phyloP scores from a whole-genome alignment of 768 basidiomycete genomes.

The Lentinula boryana region DNA sequence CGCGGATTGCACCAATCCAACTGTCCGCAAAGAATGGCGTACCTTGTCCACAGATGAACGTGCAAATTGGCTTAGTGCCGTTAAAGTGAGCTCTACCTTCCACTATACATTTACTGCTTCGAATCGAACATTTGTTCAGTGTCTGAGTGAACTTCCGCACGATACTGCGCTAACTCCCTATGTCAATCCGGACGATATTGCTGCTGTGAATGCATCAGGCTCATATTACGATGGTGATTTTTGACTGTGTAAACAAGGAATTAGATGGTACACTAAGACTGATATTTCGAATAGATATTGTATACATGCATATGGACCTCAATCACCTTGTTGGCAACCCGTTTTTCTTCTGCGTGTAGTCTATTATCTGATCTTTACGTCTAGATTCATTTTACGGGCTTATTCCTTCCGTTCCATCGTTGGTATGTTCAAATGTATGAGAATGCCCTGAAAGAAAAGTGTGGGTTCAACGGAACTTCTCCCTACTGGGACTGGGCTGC shows the following conservation, averaged over 20 bases:
- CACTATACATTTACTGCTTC: neutral
- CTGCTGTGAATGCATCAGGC: constrained; percentile 12
- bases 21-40: constrained; percentile 17
- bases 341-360: neutral
- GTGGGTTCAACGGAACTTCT: constrained; percentile 12
- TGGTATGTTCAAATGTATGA: constrained; percentile 15
- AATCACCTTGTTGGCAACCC: neutral
- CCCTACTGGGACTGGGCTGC: constrained; percentile 22
- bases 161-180: neutral
- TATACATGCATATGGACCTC: constrained; percentile 16
- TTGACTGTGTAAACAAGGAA: neutral
- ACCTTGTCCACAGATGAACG: constrained; percentile 9
- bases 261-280: neutral
- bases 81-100: constrained; percentile 6
- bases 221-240: constrained; percentile 16
- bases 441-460: constrained; percentile 9
- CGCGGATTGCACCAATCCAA: constrained; percentile 10
- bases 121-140: constrained; percentile 3
- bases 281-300: constrained; percentile 8
- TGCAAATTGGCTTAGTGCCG: constrained; percentile 13
- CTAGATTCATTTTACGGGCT: constrained; percentile 16
- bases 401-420: constrained; percentile 20
- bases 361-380: neutral
- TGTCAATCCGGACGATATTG: constrained; percentile 11
- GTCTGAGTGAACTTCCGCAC: constrained; percentile 13